phyloP scores from a whole-genome alignment of 2,329 filamentous ascomycete species.

The Beauveria sp. region DNA sequence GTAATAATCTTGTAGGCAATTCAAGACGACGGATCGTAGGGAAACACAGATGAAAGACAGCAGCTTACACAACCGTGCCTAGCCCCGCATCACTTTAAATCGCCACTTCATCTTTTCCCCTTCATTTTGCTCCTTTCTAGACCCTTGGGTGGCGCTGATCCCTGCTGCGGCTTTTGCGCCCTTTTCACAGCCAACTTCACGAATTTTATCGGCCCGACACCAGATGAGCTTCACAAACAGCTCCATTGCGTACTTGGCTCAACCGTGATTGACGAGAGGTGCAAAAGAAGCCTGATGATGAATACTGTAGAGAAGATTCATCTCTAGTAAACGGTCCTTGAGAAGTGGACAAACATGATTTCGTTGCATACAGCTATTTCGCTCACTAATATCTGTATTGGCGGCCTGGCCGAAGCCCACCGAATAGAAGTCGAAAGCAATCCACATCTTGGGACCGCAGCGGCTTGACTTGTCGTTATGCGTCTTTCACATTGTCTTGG shows the following conservation, averaged over 20 bases:
- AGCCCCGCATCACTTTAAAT: too few species aligned
- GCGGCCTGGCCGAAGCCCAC: neutral
- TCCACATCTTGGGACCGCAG: neutral
- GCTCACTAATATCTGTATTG: neutral
- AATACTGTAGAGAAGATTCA: neutral
- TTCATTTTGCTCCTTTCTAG: neutral
- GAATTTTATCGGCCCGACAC: neutral
- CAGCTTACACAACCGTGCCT: neutral
- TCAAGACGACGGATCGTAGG: conserved; percentile 1
- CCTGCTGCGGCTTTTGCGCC: neutral
- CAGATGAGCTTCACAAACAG: neutral
- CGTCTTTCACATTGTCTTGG: neutral
- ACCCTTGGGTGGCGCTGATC: neutral
- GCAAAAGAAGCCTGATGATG: neutral
- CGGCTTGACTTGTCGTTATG: neutral
- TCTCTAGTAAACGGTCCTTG: too few species aligned
- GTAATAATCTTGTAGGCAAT: neutral
- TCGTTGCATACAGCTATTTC: neutral
- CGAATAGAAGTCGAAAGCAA: neutral
- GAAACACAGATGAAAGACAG: neutral
- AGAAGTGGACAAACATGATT: too few species aligned
- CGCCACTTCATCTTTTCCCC: too few species aligned
- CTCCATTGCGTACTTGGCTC: neutral
- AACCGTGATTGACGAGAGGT: neutral
- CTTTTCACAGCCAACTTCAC: neutral